phyloP scores from a whole-genome alignment of 225 moss, liverwort and hornwort genomes.

The Ulota crispa region DNA sequence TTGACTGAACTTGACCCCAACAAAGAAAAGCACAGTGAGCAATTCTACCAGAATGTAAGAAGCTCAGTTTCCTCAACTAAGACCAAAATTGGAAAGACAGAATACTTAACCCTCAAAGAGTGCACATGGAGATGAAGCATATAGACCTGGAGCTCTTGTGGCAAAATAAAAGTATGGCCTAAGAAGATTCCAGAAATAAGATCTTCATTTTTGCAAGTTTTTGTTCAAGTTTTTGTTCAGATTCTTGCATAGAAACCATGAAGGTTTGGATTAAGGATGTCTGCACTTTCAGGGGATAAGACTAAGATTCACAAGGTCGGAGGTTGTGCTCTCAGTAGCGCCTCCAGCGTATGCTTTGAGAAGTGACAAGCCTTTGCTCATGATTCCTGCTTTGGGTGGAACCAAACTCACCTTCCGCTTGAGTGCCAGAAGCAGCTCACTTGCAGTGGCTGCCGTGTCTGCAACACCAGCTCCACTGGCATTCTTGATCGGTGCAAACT shows the following conservation, averaged over 20 bases:
- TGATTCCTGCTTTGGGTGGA: slow-evolving; percentile 19
- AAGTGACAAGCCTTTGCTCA: slow-evolving; percentile 32
- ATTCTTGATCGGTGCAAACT: slow-evolving; percentile 96
- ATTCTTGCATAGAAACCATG: no score
- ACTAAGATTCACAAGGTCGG: slow-evolving; percentile 33
- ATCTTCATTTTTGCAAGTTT: no score
- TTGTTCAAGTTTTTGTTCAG: no score
- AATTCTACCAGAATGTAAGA: not conserved
- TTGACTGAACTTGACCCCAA: not conserved
- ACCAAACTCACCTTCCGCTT: slow-evolving; percentile 37
- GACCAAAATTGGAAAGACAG: no score
- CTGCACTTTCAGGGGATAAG: no score
- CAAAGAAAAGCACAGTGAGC: not conserved
- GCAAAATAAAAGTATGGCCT: no score
- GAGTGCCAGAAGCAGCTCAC: slow-evolving; percentile 58
- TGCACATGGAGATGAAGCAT: no score
- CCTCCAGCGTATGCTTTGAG: slow-evolving; percentile 58
- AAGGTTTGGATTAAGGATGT: no score
- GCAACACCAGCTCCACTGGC: slow-evolving; percentile 59
- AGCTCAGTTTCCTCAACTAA: not conserved
- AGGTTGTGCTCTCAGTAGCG: slow-evolving; percentile 24
- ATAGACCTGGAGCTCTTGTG: no score
- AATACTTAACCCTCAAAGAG: no score
- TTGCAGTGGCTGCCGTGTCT: slow-evolving; percentile 72
- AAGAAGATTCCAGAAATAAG: no score